phyloP scores from a whole-genome alignment of 2,329 filamentous ascomycete species.

The Verticillium dahliae region DNA sequence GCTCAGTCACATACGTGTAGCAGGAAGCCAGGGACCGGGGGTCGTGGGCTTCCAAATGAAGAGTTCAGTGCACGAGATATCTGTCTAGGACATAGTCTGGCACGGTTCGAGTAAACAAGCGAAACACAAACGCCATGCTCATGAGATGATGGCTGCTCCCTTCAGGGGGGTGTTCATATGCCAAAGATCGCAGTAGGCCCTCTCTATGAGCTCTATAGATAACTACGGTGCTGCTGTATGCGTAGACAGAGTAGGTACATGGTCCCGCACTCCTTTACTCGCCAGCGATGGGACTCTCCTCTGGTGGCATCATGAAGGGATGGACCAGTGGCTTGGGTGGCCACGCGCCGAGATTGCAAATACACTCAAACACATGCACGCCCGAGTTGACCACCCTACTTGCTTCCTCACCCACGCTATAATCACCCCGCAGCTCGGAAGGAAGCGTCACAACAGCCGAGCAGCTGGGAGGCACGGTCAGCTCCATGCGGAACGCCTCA shows the following conservation, averaged over 20 bases:
- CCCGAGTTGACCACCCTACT: conserved; percentile 1
- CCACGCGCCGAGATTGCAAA: conserved; percentile 5
- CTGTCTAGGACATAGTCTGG: too few species aligned
- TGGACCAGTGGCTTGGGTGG: conserved; percentile 1
- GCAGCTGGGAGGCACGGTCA: conserved; percentile 5
- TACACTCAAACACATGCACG: conserved; percentile 5
- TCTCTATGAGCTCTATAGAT: not conserved
- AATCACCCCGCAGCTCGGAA: conserved; percentile 1
- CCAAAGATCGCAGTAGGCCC: not conserved
- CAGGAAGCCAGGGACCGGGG: too few species aligned
- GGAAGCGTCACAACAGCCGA: conserved; percentile 4
- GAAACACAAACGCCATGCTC: too few species aligned
- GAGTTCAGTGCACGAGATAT: too few species aligned
- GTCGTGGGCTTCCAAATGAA: too few species aligned
- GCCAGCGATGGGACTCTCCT: not conserved
- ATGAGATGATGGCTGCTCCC: too few species aligned
- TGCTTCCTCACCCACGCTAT: not conserved
- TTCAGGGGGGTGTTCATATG: too few species aligned
- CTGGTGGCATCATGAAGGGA: not conserved
- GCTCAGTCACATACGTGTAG: too few species aligned
- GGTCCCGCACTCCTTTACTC: not conserved
- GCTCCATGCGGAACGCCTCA: conserved; percentile 1
- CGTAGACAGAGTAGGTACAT: not conserved
- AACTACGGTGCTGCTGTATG: not conserved
- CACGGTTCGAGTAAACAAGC: too few species aligned